Evolutionary conservation across 1,284 basidiomycete species (phyloP), one percentile per base, ranked within the genome.

Genomic region (Salmacisia buchloeana): DNA sequence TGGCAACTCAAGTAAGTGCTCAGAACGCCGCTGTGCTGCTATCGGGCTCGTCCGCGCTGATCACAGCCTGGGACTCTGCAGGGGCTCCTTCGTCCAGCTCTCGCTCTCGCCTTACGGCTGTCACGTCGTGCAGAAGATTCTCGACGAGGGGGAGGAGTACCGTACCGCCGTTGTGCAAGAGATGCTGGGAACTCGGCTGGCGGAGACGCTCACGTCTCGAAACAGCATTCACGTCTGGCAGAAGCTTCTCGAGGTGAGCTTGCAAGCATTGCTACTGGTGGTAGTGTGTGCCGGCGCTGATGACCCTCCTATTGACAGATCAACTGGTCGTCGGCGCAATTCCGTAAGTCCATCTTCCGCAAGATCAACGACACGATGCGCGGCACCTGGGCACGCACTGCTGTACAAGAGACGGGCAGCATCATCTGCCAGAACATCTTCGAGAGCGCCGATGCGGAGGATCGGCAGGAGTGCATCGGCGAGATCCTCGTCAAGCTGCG

Each of bases 341-440:
- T 69, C 43, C 67, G 72, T 31, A 49, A 62, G 21, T 59, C 63
- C 25, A 67, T 76, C 56, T 72, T 75, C 54, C 61, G 69, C 7
- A 59, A 61, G 3, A 69, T 79, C 64, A 73, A 75, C 61, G 41
- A 60, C 2, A 64, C 68, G 58, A 65, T 79, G 46, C 65, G 63
- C 13, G 70, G 70, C 2, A 59, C 60, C 27, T 78, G 76, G 77
- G 69, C 68, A 4, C 60, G 66, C 1, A 67, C 68, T 3, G 75
- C 74, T 27, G 65, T 65, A 45, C 68, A 72, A 12, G 76, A 79
- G 63, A 70, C 69, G 2, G 77, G 77, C 23, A 71, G 70, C 56
- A 70, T 76, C 61, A 69, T 78, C 35, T 73, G 69, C 41, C 77
- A 78, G 39, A 71, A 73, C 60, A 67, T 71, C 60, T 71, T 78